Percentiles rank a stretch among this genome's conserved stretches.
Conservation (phyloP, 202 grass and related monocot species). For the Saccharum hybrid region DNA sequence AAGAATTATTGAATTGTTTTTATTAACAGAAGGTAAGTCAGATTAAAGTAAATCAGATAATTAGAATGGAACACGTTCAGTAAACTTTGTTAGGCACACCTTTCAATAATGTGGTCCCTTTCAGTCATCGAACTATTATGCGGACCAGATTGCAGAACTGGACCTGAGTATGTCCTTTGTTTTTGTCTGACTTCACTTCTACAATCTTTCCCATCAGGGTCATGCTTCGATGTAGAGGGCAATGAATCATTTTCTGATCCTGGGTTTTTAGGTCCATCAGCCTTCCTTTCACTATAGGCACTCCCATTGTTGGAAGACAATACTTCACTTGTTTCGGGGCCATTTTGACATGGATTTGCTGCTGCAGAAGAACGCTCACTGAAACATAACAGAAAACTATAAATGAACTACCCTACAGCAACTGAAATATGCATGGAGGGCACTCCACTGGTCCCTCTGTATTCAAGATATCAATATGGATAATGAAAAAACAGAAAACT, state of each 20-base stretch:
- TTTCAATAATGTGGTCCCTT: constrained; percentile 55
- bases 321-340: constrained; percentile 1
- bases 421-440: constrained; percentile 24
- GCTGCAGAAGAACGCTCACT: constrained; percentile 49
- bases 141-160: constrained; percentile 53
- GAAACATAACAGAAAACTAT: constrained; percentile 52
- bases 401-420: constrained; percentile 34
- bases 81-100: constrained; percentile 51
- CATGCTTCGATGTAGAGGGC: constrained; percentile 63
- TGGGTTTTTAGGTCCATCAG: constrained; percentile 37
- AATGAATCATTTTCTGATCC: constrained; percentile 52
- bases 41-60: constrained; percentile 6
- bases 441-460: constrained; percentile 26
- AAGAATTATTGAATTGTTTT: not conserved
- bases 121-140: constrained; percentile 48
- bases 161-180: constrained; percentile 70
- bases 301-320: constrained; percentile 33
- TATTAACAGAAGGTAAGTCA: constrained; percentile 5
- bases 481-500: not conserved
- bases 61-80: not conserved
- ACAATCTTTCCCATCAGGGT: constrained; percentile 40
- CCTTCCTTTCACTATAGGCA: constrained; percentile 48
- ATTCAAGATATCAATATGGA: constrained; percentile 19
- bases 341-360: constrained; percentile 45
- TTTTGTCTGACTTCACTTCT: constrained; percentile 61